These are phyloP conservation scores for Sporisorium scitamineum DNA, from an alignment of 1,284 basidiomycete genomes.

Conservation along the genomic window DNA sequence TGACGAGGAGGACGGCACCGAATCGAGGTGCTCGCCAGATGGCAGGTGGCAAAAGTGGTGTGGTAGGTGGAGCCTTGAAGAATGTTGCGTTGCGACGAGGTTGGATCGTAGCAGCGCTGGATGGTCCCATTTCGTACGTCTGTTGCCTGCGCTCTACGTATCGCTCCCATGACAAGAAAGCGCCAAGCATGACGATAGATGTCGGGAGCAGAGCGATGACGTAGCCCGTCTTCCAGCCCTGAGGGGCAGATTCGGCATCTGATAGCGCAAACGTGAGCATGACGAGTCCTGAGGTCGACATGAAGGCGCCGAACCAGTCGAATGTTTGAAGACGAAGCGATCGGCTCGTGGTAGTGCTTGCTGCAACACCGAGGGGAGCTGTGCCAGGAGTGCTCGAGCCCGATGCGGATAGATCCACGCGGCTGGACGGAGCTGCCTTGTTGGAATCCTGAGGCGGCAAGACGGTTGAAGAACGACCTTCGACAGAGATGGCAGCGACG, in stretches of 20 bases:
- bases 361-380: neutral
- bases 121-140: slow-evolving; percentile 35
- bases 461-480: slow-evolving; percentile 4
- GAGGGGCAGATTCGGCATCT: slow-evolving; percentile 77
- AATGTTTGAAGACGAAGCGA: slow-evolving; percentile 69
- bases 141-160: slow-evolving; percentile 71
- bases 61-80: slow-evolving; percentile 35
- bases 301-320: slow-evolving; percentile 83
- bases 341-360: slow-evolving; percentile 4
- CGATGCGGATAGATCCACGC: slow-evolving; percentile 10
- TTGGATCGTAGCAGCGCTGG: slow-evolving; percentile 5
- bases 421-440: slow-evolving; percentile 8
- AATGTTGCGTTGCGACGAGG: slow-evolving; percentile 72
- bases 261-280: slow-evolving; percentile 83
- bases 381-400: slow-evolving; percentile 2
- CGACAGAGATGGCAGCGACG: slow-evolving; percentile 2
- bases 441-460: slow-evolving; percentile 4
- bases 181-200: slow-evolving; percentile 74
- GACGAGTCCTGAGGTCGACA: slow-evolving; percentile 81
- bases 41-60: slow-evolving; percentile 58
- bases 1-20: slow-evolving; percentile 76
- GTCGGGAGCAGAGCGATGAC: slow-evolving; percentile 75
- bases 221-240: slow-evolving; percentile 78
- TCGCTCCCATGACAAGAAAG: slow-evolving; percentile 79
- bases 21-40: slow-evolving; percentile 58